A percentile compares a stretch with the other conserved stretches of the same genome.
Evolutionary conservation across 1,284 basidiomycete species (phyloP).

Genomic region (Apiotrichum laibachii): DNA sequence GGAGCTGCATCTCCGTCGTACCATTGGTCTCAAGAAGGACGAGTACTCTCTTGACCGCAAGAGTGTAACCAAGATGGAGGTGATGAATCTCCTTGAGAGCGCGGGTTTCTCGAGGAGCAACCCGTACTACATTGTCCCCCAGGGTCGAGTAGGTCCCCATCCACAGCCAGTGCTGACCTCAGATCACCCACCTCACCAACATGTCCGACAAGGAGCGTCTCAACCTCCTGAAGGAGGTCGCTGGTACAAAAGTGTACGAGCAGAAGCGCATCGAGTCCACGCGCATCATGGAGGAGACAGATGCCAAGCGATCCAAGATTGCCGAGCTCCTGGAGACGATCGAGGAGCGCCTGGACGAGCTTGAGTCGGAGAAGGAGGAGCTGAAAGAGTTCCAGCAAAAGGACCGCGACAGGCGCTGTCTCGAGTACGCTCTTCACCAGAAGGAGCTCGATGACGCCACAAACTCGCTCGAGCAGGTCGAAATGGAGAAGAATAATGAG

Average conservation of each 20-base stretch:
- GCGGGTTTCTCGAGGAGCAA: slow-evolving; percentile 97
- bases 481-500: slow-evolving; percentile 71
- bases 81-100: slow-evolving; percentile 91
- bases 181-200: slow-evolving; percentile 96
- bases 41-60: slow-evolving; percentile 97
- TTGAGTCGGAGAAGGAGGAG: slow-evolving; percentile 97
- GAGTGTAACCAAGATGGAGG: slow-evolving; percentile 85
- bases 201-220: slow-evolving; percentile 95
- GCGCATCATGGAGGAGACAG: slow-evolving; percentile 95
- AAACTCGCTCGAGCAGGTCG: slow-evolving; percentile 73
- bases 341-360: slow-evolving; percentile 80
- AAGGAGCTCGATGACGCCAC: slow-evolving; percentile 85
- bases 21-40: slow-evolving; percentile 97
- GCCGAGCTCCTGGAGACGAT: slow-evolving; percentile 86
- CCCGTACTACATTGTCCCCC: slow-evolving; percentile 98
- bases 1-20: slow-evolving; percentile 80
- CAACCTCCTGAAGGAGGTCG: slow-evolving; percentile 92
- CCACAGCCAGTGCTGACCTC: slow-evolving; percentile 9
- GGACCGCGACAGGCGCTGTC: slow-evolving; percentile 87
- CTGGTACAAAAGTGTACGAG: slow-evolving; percentile 97
- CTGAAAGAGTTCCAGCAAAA: slow-evolving; percentile 93
- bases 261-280: slow-evolving; percentile 87
- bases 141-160: slow-evolving; percentile 75
- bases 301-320: slow-evolving; percentile 87
- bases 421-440: slow-evolving; percentile 93